Conservation (phyloP, 2,329 filamentous ascomycete genomes). For the Colletotrichum tropicicola region DNA sequence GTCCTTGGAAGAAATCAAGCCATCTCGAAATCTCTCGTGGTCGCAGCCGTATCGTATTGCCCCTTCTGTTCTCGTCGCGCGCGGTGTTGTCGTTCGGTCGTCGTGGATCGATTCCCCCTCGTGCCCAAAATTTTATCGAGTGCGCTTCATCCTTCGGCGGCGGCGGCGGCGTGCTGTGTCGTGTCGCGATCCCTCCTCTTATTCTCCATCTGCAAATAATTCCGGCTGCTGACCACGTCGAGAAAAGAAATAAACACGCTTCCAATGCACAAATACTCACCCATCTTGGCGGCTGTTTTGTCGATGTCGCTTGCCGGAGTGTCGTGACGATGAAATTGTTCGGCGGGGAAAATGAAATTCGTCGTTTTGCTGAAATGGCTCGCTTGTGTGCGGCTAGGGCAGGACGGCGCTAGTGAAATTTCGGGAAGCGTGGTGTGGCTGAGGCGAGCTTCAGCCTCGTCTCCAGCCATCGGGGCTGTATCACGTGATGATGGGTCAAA, state of each 20-base stretch:
- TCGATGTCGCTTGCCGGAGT: conserved; percentile 32
- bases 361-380: conserved; percentile 29
- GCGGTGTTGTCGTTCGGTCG: neutral
- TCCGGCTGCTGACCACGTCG: conserved; percentile 16
- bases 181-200: neutral
- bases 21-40: conserved; percentile 5
- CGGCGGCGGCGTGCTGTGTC: neutral
- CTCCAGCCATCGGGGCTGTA: neutral
- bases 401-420: conserved; percentile 12
- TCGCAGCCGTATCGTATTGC: conserved; percentile 17
- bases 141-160: conserved; percentile 3
- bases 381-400: conserved; percentile 32
- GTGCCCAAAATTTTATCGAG: conserved; percentile 17
- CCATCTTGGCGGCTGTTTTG: conserved; percentile 34
- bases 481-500: conserved; percentile 19
- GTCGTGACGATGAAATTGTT: conserved; percentile 31
- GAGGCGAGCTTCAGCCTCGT: conserved; percentile 12
- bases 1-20: neutral
- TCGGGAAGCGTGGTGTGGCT: conserved; percentile 13
- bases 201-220: neutral
- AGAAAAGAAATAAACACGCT: neutral
- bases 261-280: conserved; percentile 19
- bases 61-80: neutral
- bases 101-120: neutral
- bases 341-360: conserved; percentile 20